Percentiles rank a stretch among this genome's conserved stretches.
These are phyloP conservation scores for Hyaloscypha bicolor DNA, from an alignment of 495 filamentous ascomycete genomes.

Conservation along the genomic window DNA sequence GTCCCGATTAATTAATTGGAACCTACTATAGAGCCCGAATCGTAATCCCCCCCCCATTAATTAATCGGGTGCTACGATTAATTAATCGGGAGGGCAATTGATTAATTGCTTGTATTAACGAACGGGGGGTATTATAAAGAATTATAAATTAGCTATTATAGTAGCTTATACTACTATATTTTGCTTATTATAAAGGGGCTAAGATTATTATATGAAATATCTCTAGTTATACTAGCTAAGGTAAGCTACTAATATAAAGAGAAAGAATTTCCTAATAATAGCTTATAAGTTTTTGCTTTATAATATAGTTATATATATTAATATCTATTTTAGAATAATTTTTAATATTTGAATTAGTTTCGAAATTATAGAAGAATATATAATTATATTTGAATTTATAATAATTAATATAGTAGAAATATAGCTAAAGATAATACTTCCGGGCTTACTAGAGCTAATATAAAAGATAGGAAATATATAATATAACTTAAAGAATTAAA, in stretches of 20 bases:
- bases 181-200: constrained; percentile 31
- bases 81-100: too few relatives aligned
- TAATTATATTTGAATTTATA: constrained; percentile 29
- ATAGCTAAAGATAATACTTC: constrained; percentile 12
- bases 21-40: too few relatives aligned
- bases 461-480: constrained; percentile 13
- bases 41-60: too few relatives aligned
- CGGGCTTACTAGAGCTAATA: neutral
- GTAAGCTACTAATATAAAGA: constrained; percentile 30
- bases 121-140: too few relatives aligned
- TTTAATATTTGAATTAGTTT: constrained; percentile 32
- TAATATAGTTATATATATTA: constrained; percentile 26
- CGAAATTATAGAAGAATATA: constrained; percentile 28
- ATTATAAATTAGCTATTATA: constrained; percentile 29
- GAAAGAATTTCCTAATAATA: constrained; percentile 31
- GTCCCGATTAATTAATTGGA: too few relatives aligned
- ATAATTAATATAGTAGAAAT: constrained; percentile 12
- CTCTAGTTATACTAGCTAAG: constrained; percentile 26
- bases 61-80: too few relatives aligned
- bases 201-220: constrained; percentile 31
- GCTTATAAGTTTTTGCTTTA: constrained; percentile 32
- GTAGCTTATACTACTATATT: constrained; percentile 25
- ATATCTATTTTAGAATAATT: too few relatives aligned
- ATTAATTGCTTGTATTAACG: too few relatives aligned
- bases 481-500: constrained; percentile 13